phyloP scores from a whole-genome alignment of 106 monocot genomes.

The Dendrobium nobile region DNA sequence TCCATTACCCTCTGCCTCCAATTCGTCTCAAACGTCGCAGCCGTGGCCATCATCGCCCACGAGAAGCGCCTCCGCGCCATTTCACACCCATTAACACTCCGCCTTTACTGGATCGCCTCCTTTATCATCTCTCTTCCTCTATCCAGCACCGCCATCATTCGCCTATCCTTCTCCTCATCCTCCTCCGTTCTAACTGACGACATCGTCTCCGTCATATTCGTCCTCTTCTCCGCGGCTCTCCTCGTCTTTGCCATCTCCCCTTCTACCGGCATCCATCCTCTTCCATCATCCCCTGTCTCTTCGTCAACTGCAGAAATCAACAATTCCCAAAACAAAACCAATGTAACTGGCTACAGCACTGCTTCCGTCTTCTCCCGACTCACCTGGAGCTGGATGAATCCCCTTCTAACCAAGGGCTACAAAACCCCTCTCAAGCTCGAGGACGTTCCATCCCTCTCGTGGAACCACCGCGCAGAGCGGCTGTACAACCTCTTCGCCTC shows the following conservation, averaged over 20 bases:
- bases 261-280: conserved; percentile 39
- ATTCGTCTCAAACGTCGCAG: conserved; percentile 29
- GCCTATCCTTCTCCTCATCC: conserved; percentile 25
- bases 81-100: conserved; percentile 45
- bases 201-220: conserved; percentile 25
- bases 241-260: conserved; percentile 33
- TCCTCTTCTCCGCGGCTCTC: conserved; percentile 40
- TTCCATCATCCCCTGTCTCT: background rate
- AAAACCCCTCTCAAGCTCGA: conserved; percentile 45
- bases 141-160: conserved; percentile 33
- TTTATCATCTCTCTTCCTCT: conserved; percentile 35
- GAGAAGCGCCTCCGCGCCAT: conserved; percentile 47
- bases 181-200: conserved; percentile 36
- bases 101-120: conserved; percentile 48
- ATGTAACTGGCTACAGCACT: conserved; percentile 41
- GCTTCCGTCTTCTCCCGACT: conserved; percentile 55
- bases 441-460: conserved; percentile 70
- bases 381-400: conserved; percentile 74
- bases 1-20: conserved; percentile 30
- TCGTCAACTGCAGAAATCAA: background rate
- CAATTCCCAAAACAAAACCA: background rate
- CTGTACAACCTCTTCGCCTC: conserved; percentile 62
- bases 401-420: conserved; percentile 68
- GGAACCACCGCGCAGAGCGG: conserved; percentile 56
- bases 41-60: conserved; percentile 46